Evolutionary conservation across 257 asterid genomes (phyloP).

Genomic region (Solanum bulbocastanum): DNA sequence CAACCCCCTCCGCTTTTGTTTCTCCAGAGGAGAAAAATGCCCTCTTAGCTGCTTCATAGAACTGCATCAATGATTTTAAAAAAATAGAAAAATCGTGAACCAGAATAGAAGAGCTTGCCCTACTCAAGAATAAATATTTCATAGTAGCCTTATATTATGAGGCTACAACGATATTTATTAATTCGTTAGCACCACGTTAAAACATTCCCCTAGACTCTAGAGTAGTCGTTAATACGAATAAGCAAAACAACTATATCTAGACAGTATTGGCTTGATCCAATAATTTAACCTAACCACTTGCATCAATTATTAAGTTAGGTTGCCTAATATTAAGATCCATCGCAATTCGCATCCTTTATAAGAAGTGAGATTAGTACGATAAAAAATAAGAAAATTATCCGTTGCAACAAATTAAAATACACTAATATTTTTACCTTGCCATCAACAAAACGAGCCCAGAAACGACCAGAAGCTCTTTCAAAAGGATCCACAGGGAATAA

Average conservation of each 20-base stretch:
- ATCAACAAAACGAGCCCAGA: conserved; percentile 1
- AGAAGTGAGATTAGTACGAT: neutral
- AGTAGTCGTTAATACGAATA: neutral
- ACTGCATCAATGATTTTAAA: neutral
- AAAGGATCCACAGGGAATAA: conserved; percentile 1
- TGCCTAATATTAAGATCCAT: neutral
- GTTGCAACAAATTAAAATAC: neutral
- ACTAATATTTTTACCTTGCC: neutral
- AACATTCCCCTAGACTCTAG: neutral
- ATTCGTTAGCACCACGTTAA: neutral
- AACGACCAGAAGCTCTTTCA: neutral
- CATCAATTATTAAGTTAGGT: neutral
- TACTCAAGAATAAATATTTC: neutral
- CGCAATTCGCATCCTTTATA: neutral
- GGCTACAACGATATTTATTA: neutral
- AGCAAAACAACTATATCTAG: neutral
- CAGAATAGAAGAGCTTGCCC: neutral
- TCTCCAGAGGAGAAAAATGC: neutral
- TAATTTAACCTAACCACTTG: neutral
- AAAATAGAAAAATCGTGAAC: neutral
- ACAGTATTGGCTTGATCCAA: neutral
- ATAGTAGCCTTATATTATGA: neutral
- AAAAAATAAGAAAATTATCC: neutral
- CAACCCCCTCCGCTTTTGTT: neutral
- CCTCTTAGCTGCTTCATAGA: neutral